Evolutionary conservation across 805 yeast species (phyloP).

Genomic region (Spathaspora sp.): DNA sequence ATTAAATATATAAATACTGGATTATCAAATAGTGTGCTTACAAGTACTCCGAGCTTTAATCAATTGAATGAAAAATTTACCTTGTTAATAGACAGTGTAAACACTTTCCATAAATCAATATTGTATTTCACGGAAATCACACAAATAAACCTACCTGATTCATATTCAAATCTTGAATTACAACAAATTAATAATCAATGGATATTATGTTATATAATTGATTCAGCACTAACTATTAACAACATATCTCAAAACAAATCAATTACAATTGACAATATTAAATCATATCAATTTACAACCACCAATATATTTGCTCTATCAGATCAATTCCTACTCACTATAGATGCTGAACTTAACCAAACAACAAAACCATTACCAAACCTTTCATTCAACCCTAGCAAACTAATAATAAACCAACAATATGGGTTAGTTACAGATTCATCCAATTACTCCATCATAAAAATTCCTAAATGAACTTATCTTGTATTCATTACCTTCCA

Average conservation of each 20-base stretch:
- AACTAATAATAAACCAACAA: constrained; percentile 2
- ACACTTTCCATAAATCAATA: constrained; percentile 2
- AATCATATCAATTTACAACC: constrained; percentile 2
- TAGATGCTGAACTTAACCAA: background rate
- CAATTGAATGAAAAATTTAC: background rate
- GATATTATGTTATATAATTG: background rate
- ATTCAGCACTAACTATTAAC: background rate
- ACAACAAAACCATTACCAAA: background rate
- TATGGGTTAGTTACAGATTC: constrained; percentile 38
- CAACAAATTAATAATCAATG: background rate
- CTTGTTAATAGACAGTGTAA: background rate
- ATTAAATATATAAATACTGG: constrained; percentile 20
- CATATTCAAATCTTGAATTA: constrained; percentile 2
- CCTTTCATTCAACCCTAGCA: constrained; percentile 3
- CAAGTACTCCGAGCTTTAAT: constrained; percentile 14
- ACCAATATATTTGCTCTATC: background rate
- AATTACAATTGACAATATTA: constrained; percentile 2
- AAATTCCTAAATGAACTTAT: background rate
- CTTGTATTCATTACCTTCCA: constrained; percentile 15
- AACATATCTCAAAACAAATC: background rate
- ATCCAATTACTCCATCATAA: constrained; percentile 33
- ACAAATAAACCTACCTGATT: constrained; percentile 1
- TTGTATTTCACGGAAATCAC: background rate
- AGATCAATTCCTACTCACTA: constrained; percentile 1
- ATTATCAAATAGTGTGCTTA: constrained; percentile 16